Evolutionary conservation across 805 yeast genomes (phyloP).

Genomic region (Candida nitratophila): DNA sequence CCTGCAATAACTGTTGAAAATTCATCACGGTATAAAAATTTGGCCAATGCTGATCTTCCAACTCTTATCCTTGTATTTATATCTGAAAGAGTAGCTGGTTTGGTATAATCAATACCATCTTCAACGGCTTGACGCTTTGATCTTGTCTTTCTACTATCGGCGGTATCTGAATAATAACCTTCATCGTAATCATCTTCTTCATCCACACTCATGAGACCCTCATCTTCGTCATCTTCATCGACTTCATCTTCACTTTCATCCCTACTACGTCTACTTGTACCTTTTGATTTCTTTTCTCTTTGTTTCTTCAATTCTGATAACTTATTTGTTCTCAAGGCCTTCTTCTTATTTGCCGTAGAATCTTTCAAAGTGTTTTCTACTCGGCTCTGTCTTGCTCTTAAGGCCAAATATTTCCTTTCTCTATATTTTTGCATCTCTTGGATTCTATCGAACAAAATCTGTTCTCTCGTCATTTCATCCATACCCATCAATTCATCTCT

Average conservation of each 20-base stretch:
- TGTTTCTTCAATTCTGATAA: conserved; percentile 29
- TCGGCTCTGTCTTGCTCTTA: conserved; percentile 62
- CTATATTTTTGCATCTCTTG: conserved; percentile 86
- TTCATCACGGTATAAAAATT: conserved; percentile 75
- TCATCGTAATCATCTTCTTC: conserved; percentile 34
- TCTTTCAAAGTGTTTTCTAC: conserved; percentile 25
- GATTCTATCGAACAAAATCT: conserved; percentile 82
- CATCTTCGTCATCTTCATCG: conserved; percentile 24
- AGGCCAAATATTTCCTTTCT: conserved; percentile 76
- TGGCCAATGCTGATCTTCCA: conserved; percentile 70
- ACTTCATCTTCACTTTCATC: conserved; percentile 35
- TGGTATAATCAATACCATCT: conserved; percentile 12
- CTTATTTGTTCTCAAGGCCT: conserved; percentile 24
- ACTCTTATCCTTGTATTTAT: conserved; percentile 60
- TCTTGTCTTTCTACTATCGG: conserved; percentile 15
- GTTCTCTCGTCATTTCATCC: conserved; percentile 92
- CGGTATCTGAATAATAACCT: conserved; percentile 18
- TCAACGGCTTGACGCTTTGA: not conserved
- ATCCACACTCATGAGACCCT: conserved; percentile 34
- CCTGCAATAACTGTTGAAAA: conserved; percentile 66
- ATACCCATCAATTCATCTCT: conserved; percentile 54
- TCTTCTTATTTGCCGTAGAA: conserved; percentile 16
- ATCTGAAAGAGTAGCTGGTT: conserved; percentile 50
- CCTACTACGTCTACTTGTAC: conserved; percentile 21
- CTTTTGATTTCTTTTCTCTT: conserved; percentile 28